Evolutionary conservation across 208 protist species (phyloP).

Genomic region (Leishmania martiniquensis): DNA sequence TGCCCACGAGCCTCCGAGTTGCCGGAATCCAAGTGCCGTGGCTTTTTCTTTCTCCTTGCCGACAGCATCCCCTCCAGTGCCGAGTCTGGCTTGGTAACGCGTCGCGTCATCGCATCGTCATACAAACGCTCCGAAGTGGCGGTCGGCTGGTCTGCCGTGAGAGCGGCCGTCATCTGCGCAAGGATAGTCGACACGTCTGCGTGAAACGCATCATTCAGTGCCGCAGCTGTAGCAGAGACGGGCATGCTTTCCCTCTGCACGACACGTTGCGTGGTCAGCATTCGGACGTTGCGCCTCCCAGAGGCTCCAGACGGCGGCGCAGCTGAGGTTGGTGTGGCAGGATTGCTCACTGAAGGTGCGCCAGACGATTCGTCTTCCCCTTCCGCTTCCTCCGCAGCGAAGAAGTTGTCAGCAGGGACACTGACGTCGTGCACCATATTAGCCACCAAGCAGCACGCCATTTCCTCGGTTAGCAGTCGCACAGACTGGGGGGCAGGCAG

Average conservation of each 20-base stretch:
- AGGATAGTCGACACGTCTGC: slow-evolving; percentile 24
- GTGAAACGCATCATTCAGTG: background rate
- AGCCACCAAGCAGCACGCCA: background rate
- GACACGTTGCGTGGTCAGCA: slow-evolving; percentile 23
- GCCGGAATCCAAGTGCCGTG: background rate
- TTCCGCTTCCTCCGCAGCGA: slow-evolving; percentile 6
- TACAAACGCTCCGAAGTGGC: background rate
- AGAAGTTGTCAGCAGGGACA: slow-evolving; percentile 20
- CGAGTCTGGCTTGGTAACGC: background rate
- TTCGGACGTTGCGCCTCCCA: background rate
- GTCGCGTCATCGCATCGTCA: background rate
- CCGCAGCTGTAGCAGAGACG: no score
- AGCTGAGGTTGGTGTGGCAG: background rate
- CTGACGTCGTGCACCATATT: slow-evolving; percentile 26
- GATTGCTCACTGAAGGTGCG: background rate
- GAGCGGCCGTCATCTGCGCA: slow-evolving; percentile 27
- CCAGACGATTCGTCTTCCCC: background rate
- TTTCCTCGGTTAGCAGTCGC: slow-evolving; percentile 14
- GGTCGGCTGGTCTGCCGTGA: slow-evolving; percentile 5
- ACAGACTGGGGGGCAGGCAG: background rate
- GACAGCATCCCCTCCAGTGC: background rate
- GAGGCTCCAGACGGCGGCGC: background rate
- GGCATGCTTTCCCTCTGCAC: background rate
- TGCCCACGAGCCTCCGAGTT: background rate
- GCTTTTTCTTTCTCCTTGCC: background rate